Percentiles rank a stretch among this genome's conserved stretches.
phyloP scores from a whole-genome alignment of 2,329 filamentous ascomycete genomes.

The Hymenoscyphus occultus region DNA sequence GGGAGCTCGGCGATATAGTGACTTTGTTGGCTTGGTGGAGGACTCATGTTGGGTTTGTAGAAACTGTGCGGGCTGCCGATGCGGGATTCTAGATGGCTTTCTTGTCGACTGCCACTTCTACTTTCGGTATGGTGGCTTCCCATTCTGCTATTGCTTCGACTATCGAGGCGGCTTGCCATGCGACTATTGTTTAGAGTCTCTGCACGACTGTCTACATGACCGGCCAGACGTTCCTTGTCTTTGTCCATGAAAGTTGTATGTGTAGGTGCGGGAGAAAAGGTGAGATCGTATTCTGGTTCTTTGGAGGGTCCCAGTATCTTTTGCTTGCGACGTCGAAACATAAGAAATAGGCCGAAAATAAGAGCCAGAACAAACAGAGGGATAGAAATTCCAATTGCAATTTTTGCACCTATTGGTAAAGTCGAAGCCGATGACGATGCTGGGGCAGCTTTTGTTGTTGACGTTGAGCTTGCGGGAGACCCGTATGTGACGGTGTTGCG shows the following conservation, averaged over 20 bases:
- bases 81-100: conserved; percentile 4
- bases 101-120: conserved; percentile 9
- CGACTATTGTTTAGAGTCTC: conserved; percentile 9
- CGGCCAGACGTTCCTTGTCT: not conserved
- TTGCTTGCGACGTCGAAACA: conserved; percentile 31
- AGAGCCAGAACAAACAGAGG: conserved; percentile 33
- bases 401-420: conserved; percentile 19
- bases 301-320: conserved; percentile 8
- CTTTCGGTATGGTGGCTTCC: conserved; percentile 5
- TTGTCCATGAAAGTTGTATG: conserved; percentile 13
- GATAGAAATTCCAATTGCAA: conserved; percentile 35
- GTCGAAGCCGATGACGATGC: not conserved
- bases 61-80: conserved; percentile 7
- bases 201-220: conserved; percentile 3
- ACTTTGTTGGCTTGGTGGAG: conserved; percentile 2
- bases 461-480: not conserved
- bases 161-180: conserved; percentile 5
- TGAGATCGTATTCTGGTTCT: conserved; percentile 10
- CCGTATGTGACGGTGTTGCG: not conserved
- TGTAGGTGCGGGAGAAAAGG: conserved; percentile 13
- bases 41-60: conserved; percentile 4
- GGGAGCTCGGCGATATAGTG: conserved; percentile 9
- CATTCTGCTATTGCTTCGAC: conserved; percentile 11
- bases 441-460: not conserved
- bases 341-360: conserved; percentile 31